Evolutionary conservation across 768 basidiomycete species (phyloP), one percentile per base, ranked within the genome.

Genomic region (Trametes elegans): DNA sequence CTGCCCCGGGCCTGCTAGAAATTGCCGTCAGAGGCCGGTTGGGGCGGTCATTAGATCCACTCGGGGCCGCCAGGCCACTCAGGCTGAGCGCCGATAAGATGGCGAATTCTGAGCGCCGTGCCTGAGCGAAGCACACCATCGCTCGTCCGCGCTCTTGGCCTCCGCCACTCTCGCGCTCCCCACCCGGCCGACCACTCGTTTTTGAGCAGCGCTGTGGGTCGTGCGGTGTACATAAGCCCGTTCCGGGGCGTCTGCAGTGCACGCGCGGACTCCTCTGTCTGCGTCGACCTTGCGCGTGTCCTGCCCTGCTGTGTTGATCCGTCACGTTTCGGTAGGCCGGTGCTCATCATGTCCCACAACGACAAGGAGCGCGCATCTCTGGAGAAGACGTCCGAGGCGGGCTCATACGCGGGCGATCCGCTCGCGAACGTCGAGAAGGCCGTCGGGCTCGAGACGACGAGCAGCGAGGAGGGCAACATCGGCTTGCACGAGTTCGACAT

Each of bases 401-500:
- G 49, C 21, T 57, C 49, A 23, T 26, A 19, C 8, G 9, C 21
- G 1, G 55, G 51, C 35, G 51, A 51, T 44, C 38, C 1, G 34
- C 34, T 27, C n/a, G 31, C 23, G 18, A 39, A 14, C 2, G 24
- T 26, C 24, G 49, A 52, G 39, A 48, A 57, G 44, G 36, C 19
- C 11, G 16, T 23, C 16, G 24, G 34, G 7, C 39, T 21, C 2
- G 55, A 47, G 14, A 27, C 27, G 6, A 21, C 39, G 13, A 44
- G 27, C 55, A 40, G 42, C 35, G 59, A 56, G 24, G 51, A 54
- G 34, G 60, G 35, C 8, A 58, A 61, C 34, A 53, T 58, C 16
- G 60, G 60, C 8, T 24, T 61, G 42, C 47, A 51, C 39, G 52
- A 61, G 52, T 61, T 61, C 34, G 60, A 53, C n/a, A 6, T 50